Percentiles rank a stretch among this genome's conserved stretches.
These are phyloP conservation scores for Fonsecaea pugnacius DNA, from an alignment of 2,329 filamentous ascomycete genomes.

Conservation along the genomic window DNA sequence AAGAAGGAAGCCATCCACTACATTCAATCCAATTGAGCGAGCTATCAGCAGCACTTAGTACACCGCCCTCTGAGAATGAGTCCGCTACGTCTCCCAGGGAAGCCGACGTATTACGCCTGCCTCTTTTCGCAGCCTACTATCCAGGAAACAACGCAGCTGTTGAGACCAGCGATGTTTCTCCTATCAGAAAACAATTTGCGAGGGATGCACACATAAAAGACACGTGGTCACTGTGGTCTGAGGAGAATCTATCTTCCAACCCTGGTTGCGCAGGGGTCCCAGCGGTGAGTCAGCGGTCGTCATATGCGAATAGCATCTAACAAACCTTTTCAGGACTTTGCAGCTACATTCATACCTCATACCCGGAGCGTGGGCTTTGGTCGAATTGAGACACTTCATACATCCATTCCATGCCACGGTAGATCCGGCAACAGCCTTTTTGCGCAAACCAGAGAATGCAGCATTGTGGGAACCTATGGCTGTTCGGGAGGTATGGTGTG, in stretches of 20 bases:
- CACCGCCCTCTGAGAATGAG: not conserved
- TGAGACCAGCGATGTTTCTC: not conserved
- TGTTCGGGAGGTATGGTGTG: conserved; percentile 12
- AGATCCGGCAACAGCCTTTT: conserved; percentile 5
- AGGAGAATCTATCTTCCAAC: not conserved
- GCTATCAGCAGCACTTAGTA: not conserved
- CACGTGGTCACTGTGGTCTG: not conserved
- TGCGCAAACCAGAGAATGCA: conserved; percentile 7
- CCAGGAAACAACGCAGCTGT: not conserved
- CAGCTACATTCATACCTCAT: not conserved
- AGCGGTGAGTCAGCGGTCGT: not conserved
- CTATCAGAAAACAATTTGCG: not conserved
- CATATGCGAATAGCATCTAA: not conserved
- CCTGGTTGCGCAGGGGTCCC: not conserved
- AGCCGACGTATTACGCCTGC: not conserved
- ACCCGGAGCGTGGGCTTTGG: not conserved
- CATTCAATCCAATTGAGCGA: not conserved
- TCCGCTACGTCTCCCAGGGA: not conserved
- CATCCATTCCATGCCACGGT: not conserved
- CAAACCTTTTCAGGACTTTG: not conserved
- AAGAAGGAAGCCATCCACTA: not conserved
- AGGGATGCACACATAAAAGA: not conserved
- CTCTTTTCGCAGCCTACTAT: not conserved
- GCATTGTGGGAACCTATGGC: conserved; percentile 1
- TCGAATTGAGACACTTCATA: not conserved